phyloP scores from a whole-genome alignment of 805 yeast genomes.

The Ogataea siamensis region DNA sequence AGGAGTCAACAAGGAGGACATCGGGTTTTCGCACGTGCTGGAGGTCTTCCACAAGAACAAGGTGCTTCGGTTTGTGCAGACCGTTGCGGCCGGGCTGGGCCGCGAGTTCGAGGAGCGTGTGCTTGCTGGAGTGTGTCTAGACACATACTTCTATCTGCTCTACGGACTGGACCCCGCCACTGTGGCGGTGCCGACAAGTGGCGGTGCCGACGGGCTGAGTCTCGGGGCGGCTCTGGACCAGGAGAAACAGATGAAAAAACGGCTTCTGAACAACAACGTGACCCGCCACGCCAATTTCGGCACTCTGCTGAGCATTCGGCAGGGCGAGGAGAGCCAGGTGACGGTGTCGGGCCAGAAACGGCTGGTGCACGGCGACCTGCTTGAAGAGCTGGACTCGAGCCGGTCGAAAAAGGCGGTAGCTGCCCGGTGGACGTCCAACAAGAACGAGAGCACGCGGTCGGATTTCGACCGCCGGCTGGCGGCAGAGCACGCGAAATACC shows the following conservation, averaged over 20 bases:
- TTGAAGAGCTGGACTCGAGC: slow-evolving; percentile 63
- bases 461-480: slow-evolving; percentile 32
- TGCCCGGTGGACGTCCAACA: slow-evolving; percentile 13
- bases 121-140: slow-evolving; percentile 64
- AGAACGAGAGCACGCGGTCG: slow-evolving; percentile 27
- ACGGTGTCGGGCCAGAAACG: slow-evolving; percentile 70
- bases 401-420: slow-evolving; percentile 56
- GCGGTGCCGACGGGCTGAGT: slow-evolving; percentile 28
- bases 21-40: slow-evolving; percentile 59
- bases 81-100: slow-evolving; percentile 65
- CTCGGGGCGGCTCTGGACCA: slow-evolving; percentile 52
- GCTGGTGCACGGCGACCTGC: slow-evolving; percentile 42
- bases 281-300: slow-evolving; percentile 89
- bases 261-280: slow-evolving; percentile 22
- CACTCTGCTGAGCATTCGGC: slow-evolving; percentile 70
- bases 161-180: slow-evolving; percentile 49
- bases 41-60: slow-evolving; percentile 61
- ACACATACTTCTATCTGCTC: slow-evolving; percentile 61
- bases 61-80: slow-evolving; percentile 70
- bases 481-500: slow-evolving; percentile 25
- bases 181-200: slow-evolving; percentile 20
- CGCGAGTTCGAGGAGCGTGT: slow-evolving; percentile 59
- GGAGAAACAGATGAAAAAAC: slow-evolving; percentile 53
- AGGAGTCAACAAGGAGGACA: slow-evolving; percentile 61
- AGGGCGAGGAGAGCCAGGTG: slow-evolving; percentile 54